Evolutionary conservation across 345 rosid genomes (phyloP), one percentile per base, ranked within the genome.

Genomic region (Lepidium sativum): DNA sequence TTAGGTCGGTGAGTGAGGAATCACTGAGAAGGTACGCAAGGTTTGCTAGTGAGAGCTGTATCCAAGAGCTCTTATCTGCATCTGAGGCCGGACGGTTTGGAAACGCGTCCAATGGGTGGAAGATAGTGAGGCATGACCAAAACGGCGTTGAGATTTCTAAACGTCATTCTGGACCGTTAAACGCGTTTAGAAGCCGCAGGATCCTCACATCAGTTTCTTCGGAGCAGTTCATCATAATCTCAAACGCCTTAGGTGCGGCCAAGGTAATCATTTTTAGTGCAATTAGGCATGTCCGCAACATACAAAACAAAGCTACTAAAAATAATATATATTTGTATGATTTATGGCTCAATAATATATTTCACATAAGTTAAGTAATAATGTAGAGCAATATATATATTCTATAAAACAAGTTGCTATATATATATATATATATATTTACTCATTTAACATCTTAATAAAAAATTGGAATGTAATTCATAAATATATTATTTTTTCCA

Each of bases 181-280:
- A 84, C 54, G 67, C 85, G 9, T 86, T 86, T 60, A 81, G 94
- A 9, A 89, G 94, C 79, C 83, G 91, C 8, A 68, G 89, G 81
- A 64, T 84, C 31, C 86, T 89, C 56, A 75, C 70, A 75, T 86
- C 94, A 11, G 81, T 89, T 63, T 81, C 87, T 0, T 85, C 94
- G 3, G 73, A 83, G 18, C 91, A 89, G 58, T 86, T 89, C 75
- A 71, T 82, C 56, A 72, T 80, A n/a, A 87, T 89, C 35, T 89
- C 96, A 54, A 89, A 81, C 34, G 91, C 94, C 20, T 84, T 89
- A 13, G 87, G 83, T 61, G 92, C 86, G 40, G 92, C 96, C 37
- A 81, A 83, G 91, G 96, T 88, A 43, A 37, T 23, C n/a, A 4
- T 35, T 49, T 39, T 15, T 29, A 55, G 38, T 35, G 35, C 13